Evolutionary conservation across 1,284 basidiomycete species (phyloP).

Genomic region (Pseudozyma tsukubaensis): DNA sequence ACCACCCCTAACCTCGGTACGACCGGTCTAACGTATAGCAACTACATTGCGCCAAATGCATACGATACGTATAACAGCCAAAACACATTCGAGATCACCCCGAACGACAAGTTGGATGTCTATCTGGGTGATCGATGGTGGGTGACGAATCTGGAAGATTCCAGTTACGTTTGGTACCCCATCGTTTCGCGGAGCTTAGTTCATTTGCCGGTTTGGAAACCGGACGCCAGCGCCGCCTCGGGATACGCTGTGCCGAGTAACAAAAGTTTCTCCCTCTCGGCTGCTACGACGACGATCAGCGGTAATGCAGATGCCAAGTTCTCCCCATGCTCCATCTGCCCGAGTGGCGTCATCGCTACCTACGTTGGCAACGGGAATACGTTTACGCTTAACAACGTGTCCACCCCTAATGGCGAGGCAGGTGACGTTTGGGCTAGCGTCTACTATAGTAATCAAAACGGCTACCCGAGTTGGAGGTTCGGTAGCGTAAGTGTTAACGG

Average conservation of each 20-base stretch:
- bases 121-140: slow-evolving; percentile 37
- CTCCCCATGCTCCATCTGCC: slow-evolving; percentile 14
- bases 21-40: slow-evolving; percentile 5
- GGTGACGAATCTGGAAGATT: slow-evolving; percentile 17
- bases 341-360: slow-evolving; percentile 19
- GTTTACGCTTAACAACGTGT: slow-evolving; percentile 19
- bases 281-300: slow-evolving; percentile 2
- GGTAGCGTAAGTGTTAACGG: slow-evolving; percentile 7
- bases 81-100: slow-evolving; percentile 34
- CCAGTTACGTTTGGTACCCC: slow-evolving; percentile 31
- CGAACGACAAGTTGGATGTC: slow-evolving; percentile 12
- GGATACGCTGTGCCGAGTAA: slow-evolving; percentile 14
- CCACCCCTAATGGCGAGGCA: slow-evolving; percentile 12
- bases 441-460: slow-evolving; percentile 22
- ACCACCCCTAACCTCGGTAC: slow-evolving; percentile 12
- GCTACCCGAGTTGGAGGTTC: slow-evolving; percentile 23
- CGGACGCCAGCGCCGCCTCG: background rate
- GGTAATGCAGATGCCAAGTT: slow-evolving; percentile 10
- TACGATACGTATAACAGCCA: slow-evolving; percentile 31
- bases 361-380: slow-evolving; percentile 23
- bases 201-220: slow-evolving; percentile 21
- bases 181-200: slow-evolving; percentile 5
- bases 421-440: slow-evolving; percentile 30
- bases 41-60: slow-evolving; percentile 14
- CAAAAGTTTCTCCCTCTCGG: slow-evolving; percentile 11